These are phyloP conservation scores for Plicaturopsis crispa DNA, from an alignment of 768 basidiomycete genomes.

Conservation along the genomic window DNA sequence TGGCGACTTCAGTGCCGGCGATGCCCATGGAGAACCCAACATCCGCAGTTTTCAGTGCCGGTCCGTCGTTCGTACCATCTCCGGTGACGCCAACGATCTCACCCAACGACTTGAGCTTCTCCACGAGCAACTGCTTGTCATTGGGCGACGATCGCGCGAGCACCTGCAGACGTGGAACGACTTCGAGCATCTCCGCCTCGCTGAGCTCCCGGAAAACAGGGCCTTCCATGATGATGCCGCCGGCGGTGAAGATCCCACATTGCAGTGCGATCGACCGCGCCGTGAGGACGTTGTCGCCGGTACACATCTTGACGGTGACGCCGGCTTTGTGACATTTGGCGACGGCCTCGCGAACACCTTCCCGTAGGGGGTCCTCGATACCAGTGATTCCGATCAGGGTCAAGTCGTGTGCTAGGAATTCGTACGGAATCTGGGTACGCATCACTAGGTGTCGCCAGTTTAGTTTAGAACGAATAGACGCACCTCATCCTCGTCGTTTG, in stretches of 20 bases:
- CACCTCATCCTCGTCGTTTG: conserved; percentile 47
- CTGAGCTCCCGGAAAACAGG: conserved; percentile 82
- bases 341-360: conserved; percentile 86
- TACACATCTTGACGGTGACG: conserved; percentile 96
- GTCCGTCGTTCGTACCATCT: conserved; percentile 97
- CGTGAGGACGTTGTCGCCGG: conserved; percentile 93
- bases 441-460: too few species aligned
- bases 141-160: conserved; percentile 96
- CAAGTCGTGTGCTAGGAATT: conserved; percentile 60
- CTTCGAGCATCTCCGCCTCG: conserved; percentile 62
- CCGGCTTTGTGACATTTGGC: conserved; percentile 82
- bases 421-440: conserved; percentile 62
- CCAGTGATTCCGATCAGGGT: conserved; percentile 88
- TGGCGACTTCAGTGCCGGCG: conserved; percentile 96
- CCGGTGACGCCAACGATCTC: conserved; percentile 95
- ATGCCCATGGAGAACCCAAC: conserved; percentile 98
- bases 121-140: conserved; percentile 92
- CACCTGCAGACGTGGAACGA: conserved; percentile 90
- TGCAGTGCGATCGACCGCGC: conserved; percentile 95
- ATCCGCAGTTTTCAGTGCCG: conserved; percentile 90
- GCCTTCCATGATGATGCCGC: conserved; percentile 98
- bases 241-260: conserved; percentile 90
- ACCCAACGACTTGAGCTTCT: conserved; percentile 77
- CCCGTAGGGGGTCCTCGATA: conserved; percentile 93
- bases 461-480: conserved; percentile 13